Evolutionary conservation across 805 yeast genomes (phyloP), one percentile per base, ranked within the genome.

Genomic region (Zygoascus tannicola): DNA sequence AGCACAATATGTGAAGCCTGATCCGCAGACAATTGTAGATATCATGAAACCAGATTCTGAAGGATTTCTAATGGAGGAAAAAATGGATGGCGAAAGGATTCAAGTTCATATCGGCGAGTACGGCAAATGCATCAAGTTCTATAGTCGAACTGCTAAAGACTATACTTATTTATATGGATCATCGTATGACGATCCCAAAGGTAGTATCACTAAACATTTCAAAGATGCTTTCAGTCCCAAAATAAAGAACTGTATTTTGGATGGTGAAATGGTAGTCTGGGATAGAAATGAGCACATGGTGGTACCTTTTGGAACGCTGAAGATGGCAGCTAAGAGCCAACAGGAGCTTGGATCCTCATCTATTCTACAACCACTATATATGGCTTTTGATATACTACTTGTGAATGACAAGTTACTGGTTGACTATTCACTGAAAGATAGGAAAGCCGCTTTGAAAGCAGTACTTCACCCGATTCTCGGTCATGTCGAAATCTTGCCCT

Each of bases 181-280:
- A 12, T 66, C 69, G 38, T 57, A 57, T 18, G 62, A 66, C 20
- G 57, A 53, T 38, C 20, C 38, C 3, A 40, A 59, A 4, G 86
- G 85, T 0, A 66, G 80, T 2, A 64, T 83, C 8, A 71, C 86
- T 0, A 72, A 69, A 36, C 67, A 74, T 51, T 55, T 83, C 55
- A 35, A 65, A 61, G 18, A 62, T 65, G 65, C 67, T 0, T 30
- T 63, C n/a, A 44, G 42, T 22, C 47, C 55, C 2, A 46, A 44
- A 16, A 62, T 71, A 5, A 46, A 57, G 5, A 60, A 51, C 33
- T 63, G 71, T 19, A 69, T 82, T 4, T 56, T 90, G 3, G 98
- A 90, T 63, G 97, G 97, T 0, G 98, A 90, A 61, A 85, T 90
- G 90, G 79, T 90, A 1, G 85, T 94, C 0, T 87, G 77, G 72